Base-by-base conservation (phyloP, 176 grass and related monocot species). In the Poa annua region DNA sequence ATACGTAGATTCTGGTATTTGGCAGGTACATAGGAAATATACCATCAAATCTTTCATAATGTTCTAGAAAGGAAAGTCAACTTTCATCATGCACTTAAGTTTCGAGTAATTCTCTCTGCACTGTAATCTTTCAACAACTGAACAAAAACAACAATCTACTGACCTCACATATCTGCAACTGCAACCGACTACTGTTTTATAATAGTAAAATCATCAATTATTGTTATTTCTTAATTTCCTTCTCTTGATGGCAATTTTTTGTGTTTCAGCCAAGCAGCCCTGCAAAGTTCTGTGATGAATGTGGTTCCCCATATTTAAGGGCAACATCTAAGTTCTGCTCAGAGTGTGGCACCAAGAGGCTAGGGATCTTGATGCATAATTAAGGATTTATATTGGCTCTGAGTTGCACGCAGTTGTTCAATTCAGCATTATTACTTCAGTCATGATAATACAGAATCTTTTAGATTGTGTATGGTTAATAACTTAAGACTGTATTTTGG, bases 281-380 rank as follows among this genome's bases (percentile, higher is more conserved):
- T 20, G 92, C 95, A 7, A 94, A 97, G 80, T 97, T 97, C 41
- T 97, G 95, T 60, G 92, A 97, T 47, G 95, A 97, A 83, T 97
- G 92, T 66, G 95, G 95, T 35, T 90, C 86, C 15, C 90, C 92
- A 12, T 97, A 92, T 88, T 60, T 97, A 64, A 94, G 95, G 89
- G 88, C 89, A 48, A 91, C 92, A 64, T 97, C 95, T 0, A 97
- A 97, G 32, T 97, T 97, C 83, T 97, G 92, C 86, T 97, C 92
- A 19, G 95, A 94, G 54, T 97, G 92, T 68, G 95, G 95, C 52
- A 92, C 92, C 55, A 97, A 94, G 78, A 87, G 95, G 90, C 69
- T 97, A 85, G 95, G 95, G 20, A 91, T 81, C 44, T 45, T 12
- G 44, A 45, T 45, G 44, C 44, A 11, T 45, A 63, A 63, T 63